Evolutionary conservation across 2,329 filamentous ascomycete genomes (phyloP).

Genomic region (Colletotrichum plurivorum): DNA sequence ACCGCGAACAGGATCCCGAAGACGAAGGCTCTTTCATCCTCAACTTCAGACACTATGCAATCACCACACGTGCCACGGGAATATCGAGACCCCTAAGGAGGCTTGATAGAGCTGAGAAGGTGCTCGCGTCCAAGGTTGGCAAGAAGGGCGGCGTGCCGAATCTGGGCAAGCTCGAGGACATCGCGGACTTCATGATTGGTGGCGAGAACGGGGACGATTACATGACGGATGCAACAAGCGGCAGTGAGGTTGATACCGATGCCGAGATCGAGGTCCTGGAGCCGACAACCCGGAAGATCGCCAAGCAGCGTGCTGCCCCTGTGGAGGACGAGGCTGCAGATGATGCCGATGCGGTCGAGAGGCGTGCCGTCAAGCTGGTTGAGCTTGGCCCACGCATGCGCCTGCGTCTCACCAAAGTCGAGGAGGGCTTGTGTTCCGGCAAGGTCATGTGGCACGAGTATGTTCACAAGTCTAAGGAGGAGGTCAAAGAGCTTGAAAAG

Average conservation of each 20-base stretch:
- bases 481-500: constrained; percentile 84
- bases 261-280: constrained; percentile 91
- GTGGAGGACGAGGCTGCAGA: constrained; percentile 60
- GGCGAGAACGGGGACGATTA: constrained; percentile 84
- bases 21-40: constrained; percentile 82
- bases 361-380: constrained; percentile 89
- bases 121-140: constrained; percentile 72
- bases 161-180: constrained; percentile 90
- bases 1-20: constrained; percentile 77
- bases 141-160: constrained; percentile 86
- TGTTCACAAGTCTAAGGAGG: constrained; percentile 84
- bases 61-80: constrained; percentile 88
- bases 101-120: constrained; percentile 87
- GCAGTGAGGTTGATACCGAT: constrained; percentile 93
- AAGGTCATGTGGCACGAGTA: constrained; percentile 99
- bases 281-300: constrained; percentile 71
- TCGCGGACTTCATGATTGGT: constrained; percentile 94
- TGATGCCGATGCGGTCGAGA: constrained; percentile 76
- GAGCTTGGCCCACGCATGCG: constrained; percentile 94
- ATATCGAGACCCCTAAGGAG: constrained; percentile 87
- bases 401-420: constrained; percentile 92
- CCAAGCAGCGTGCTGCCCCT: constrained; percentile 64
- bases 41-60: constrained; percentile 94
- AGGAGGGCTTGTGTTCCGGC: constrained; percentile 91
- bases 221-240: constrained; percentile 86